Conservation (phyloP, 805 yeast species). For the Yueomyces sinensis region DNA sequence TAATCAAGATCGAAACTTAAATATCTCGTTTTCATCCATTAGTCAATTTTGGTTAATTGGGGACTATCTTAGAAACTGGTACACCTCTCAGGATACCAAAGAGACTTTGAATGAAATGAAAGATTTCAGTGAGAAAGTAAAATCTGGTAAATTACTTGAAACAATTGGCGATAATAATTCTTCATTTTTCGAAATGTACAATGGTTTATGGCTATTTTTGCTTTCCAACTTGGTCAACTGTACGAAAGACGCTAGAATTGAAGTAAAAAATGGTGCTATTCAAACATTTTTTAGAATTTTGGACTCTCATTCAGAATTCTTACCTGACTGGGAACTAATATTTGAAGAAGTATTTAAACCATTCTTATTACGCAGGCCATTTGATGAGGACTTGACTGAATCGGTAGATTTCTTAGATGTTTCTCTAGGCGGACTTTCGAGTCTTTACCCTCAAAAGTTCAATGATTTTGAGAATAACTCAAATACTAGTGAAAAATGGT, state of each 20-base stretch:
- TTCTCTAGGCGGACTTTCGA: conserved; percentile 52
- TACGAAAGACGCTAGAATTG: conserved; percentile 52
- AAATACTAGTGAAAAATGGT: conserved; percentile 35
- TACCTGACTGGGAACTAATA: conserved; percentile 58
- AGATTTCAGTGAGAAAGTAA: conserved; percentile 11
- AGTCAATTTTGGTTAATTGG: conserved; percentile 89
- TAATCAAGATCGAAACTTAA: conserved; percentile 57
- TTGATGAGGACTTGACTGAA: conserved; percentile 25
- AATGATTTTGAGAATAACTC: conserved; percentile 17
- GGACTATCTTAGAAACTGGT: conserved; percentile 42
- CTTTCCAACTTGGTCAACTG: conserved; percentile 48
- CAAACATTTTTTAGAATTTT: conserved; percentile 79
- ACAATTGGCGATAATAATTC: conserved; percentile 14
- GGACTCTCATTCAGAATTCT: conserved; percentile 50
- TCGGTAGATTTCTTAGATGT: conserved; percentile 52
- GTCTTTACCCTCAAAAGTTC: conserved; percentile 44
- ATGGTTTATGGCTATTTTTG: conserved; percentile 51
- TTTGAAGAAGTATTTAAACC: conserved; percentile 48
- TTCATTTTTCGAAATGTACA: conserved; percentile 15
- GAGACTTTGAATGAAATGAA: conserved; percentile 3
- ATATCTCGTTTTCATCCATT: conserved; percentile 81
- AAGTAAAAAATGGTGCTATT: conserved; percentile 80
- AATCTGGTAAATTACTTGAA: conserved; percentile 7
- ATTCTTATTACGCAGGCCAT: conserved; percentile 24
- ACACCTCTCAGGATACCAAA: conserved; percentile 1